Evolutionary conservation across 176 grass and related monocot species (phyloP).

Genomic region (Ensete ventricosum): DNA sequence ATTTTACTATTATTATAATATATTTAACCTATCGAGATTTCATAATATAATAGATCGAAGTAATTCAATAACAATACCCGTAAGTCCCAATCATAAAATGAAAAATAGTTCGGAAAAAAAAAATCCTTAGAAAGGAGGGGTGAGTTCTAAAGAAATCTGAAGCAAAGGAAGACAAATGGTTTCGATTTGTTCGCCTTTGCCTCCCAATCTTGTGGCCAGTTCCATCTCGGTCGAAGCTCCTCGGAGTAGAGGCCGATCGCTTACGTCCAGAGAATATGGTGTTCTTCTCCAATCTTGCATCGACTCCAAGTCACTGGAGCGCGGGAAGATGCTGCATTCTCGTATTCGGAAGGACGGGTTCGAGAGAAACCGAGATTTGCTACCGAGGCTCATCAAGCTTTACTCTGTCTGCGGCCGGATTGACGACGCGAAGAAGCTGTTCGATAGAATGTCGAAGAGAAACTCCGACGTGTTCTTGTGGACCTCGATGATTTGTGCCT

Average conservation of each 20-base stretch:
- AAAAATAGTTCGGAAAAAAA: too few species aligned
- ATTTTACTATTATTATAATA: too few species aligned
- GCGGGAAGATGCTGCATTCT: slow-evolving; percentile 13
- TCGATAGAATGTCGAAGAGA: slow-evolving; percentile 13
- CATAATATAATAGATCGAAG: too few species aligned
- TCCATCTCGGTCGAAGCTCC: neutral
- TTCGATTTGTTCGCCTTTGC: neutral
- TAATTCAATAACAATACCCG: too few species aligned
- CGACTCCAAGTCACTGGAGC: slow-evolving; percentile 1
- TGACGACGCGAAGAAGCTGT: slow-evolving; percentile 2
- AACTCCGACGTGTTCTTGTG: slow-evolving; percentile 15
- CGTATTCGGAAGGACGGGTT: slow-evolving; percentile 12
- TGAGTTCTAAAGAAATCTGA: slow-evolving; percentile 6
- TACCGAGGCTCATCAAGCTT: slow-evolving; percentile 10
- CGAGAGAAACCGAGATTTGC: slow-evolving; percentile 12
- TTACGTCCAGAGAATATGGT: slow-evolving; percentile 5
- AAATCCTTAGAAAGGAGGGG: too few species aligned
- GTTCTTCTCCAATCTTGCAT: slow-evolving; percentile 20
- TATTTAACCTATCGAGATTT: too few species aligned
- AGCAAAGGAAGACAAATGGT: neutral
- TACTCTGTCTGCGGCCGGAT: slow-evolving; percentile 15
- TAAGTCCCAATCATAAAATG: too few species aligned
- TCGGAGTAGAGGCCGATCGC: neutral
- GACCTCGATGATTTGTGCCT: slow-evolving; percentile 16
- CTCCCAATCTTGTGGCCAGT: neutral